Evolutionary conservation across 176 grass and related monocot genomes (phyloP), one percentile per base, ranked within the genome.

Genomic region (Tillandsia leiboldiana): DNA sequence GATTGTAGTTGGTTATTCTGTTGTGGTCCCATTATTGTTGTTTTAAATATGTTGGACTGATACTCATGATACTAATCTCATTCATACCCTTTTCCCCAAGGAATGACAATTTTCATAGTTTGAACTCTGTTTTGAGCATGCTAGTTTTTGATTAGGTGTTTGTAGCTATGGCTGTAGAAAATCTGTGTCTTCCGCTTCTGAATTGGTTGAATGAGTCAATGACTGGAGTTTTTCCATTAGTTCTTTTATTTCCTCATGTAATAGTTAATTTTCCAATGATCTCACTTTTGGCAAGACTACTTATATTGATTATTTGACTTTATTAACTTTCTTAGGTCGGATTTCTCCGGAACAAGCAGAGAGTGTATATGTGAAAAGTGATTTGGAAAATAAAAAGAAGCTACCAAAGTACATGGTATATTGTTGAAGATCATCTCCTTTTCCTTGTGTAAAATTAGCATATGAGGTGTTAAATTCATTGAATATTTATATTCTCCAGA

Each of bases 341-440:
- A 80, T 26, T 83, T 70, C 74, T 26, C 47, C 70, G 48, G 85
- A 89, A 61, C 64, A 73, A 57, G 73, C 73, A 18, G 83, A 88
- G 80, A 91, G 83, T 64, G 42, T 73, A 79, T 73, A 70, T 75
- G 80, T 96, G 81, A 87, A 82, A 78, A 89, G 79, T 22, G 83
- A 91, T 51, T 77, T 78, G 63, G 75, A 86, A 61, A 75, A 85
- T 33, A 96, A 96, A 84, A 85, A 67, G 81, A 91, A 84, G 74
- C 73, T 84, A 49, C 76, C 76, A 3, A 84, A 89, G 29, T 91
- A 87, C 70, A 78, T 82, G 83, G 92, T 96, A 91, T 69, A 18
- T 64, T 68, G 69, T 73, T 73, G 65, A 75, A 64, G 10, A 65
- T 1, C 57, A 70, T 73, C 33, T 42, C 4, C 8, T 42, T 42